A percentile compares a stretch with the other conserved stretches of the same genome.
These are phyloP conservation scores for Stagonosporopsis vannaccii DNA, from an alignment of 2,329 filamentous ascomycete species.

Conservation along the genomic window DNA sequence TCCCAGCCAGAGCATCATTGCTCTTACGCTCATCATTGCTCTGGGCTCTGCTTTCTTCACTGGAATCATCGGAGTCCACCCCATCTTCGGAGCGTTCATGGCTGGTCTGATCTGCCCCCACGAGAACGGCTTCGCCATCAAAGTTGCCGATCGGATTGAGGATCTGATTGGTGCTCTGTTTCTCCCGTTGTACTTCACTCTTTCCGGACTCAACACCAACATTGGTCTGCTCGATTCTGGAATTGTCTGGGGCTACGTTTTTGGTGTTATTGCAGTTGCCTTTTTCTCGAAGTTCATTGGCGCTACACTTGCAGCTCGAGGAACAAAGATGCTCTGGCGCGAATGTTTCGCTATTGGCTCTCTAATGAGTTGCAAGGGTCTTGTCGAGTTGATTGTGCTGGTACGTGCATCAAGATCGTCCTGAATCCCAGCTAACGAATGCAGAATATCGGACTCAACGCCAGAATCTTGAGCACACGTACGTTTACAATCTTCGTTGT, in stretches of 20 bases:
- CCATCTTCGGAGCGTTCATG: conserved; percentile 93
- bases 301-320: conserved; percentile 77
- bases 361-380: conserved; percentile 95
- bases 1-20: conserved; percentile 83
- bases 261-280: conserved; percentile 81
- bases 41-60: conserved; percentile 87
- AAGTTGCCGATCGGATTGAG: conserved; percentile 91
- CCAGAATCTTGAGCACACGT: conserved; percentile 77
- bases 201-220: conserved; percentile 88
- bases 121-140: conserved; percentile 88
- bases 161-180: conserved; percentile 86
- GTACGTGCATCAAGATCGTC: conserved; percentile 58
- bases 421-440: conserved; percentile 19
- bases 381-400: conserved; percentile 94
- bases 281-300: conserved; percentile 87
- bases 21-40: conserved; percentile 80
- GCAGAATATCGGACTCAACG: conserved; percentile 83
- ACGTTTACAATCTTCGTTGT: conserved; percentile 96
- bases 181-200: conserved; percentile 89
- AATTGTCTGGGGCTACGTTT: conserved; percentile 86
- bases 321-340: conserved; percentile 83
- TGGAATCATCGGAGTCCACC: conserved; percentile 87
- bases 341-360: conserved; percentile 88
- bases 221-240: conserved; percentile 82
- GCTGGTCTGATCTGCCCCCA: conserved; percentile 90